Evolutionary conservation across 306 rosid species (phyloP).

Genomic region (Fragaria iinumae): DNA sequence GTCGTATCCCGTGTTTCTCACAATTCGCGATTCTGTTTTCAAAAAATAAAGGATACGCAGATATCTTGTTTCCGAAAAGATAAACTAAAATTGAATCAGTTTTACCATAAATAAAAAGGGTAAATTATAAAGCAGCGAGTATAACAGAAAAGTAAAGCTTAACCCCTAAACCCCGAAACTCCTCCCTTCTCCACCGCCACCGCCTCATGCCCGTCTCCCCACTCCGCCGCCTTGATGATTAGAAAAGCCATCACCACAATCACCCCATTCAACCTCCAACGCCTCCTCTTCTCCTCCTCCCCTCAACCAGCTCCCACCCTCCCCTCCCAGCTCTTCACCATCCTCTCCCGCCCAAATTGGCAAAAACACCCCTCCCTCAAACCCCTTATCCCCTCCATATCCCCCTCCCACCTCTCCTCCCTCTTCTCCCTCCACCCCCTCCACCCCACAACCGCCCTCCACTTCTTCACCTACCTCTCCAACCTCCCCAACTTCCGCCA

Average conservation of each 20-base stretch:
- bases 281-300: background rate
- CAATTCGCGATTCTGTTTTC: no score
- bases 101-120: no score
- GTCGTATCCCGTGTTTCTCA: no score
- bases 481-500: slow-evolving; percentile 43
- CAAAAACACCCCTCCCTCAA: slow-evolving; percentile 49
- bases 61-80: no score
- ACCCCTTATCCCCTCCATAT: slow-evolving; percentile 44
- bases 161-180: background rate
- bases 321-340: slow-evolving; percentile 45
- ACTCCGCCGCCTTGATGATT: background rate
- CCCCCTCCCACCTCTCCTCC: slow-evolving; percentile 52
- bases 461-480: slow-evolving; percentile 66
- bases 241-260: background rate
- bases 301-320: slow-evolving; percentile 29
- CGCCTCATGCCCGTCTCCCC: background rate
- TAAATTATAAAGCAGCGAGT: no score
- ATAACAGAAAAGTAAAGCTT: background rate
- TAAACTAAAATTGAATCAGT: no score
- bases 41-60: no score
- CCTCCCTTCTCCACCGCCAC: background rate
- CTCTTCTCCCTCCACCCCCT: slow-evolving; percentile 47
- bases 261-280: background rate
- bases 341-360: slow-evolving; percentile 67
- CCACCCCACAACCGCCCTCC: slow-evolving; percentile 58